Base-by-base conservation (phyloP, 345 rosid species). In the Sisymbrium irio region DNA sequence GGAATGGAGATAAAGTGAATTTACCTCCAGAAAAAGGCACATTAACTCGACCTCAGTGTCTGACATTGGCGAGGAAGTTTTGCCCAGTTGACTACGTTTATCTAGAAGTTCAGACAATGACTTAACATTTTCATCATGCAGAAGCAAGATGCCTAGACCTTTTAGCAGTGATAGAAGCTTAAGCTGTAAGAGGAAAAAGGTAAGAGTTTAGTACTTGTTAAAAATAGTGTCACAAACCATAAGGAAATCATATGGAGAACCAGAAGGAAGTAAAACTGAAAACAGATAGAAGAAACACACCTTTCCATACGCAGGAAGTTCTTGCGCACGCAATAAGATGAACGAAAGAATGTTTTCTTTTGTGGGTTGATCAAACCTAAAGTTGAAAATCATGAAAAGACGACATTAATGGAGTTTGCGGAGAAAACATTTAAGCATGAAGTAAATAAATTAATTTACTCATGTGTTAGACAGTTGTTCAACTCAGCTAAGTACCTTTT, bases 11-110 rank as follows among this genome's bases (percentile, higher is more conserved):
- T 33, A n/a, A 65, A 22, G 57, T 36, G 15, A 45, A 45, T 56
- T 83, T 76, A 95, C 97, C 90, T 92, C 97, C 85, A 95, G 78
- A 75, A 95, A 82, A 82, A 88, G 80, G 82, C 97, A 92, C 63
- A 95, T 71, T 61, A 88, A 84, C 74, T 83, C 73, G 69, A 87
- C 81, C 77, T 90, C 99, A 41, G 53, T 66, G 72, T 79, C 78
- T 49, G 91, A 86, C 70, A 95, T 62, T 73, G 84, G 81, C 73
- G 66, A 75, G 73, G 69, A 80, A 32, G 87, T 80, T 72, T 76
- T 74, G 27, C 80, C 84, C 68, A 18, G 68, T 72, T 75, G 88
- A 41, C 73, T 77, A 69, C 87, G 88, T 62, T 84, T 88, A 71
- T 85, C 73, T 71, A 91, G 75, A 74, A 94, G 95, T 22, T 72